Evolutionary conservation across 176 grass and related monocot species (phyloP).

Genomic region (Paspalum vaginatum): DNA sequence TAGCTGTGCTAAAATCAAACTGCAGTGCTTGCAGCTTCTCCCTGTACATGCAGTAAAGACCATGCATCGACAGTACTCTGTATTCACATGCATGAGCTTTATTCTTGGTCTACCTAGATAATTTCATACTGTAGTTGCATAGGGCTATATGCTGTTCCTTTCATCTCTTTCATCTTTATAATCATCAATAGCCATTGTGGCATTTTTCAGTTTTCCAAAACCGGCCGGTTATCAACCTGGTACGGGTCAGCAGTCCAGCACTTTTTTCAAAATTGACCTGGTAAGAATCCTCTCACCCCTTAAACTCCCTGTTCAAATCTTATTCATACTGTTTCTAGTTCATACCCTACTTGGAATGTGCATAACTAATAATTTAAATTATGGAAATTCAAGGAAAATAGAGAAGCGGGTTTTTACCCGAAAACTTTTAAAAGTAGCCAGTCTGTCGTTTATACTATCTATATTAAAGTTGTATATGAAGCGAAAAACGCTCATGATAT

Average conservation of each 20-base stretch:
- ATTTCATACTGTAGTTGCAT: conserved; percentile 28
- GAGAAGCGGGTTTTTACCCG: background rate
- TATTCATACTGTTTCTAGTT: background rate
- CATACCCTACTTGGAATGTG: background rate
- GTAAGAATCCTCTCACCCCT: background rate
- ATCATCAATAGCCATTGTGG: background rate
- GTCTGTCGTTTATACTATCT: background rate
- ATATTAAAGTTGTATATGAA: background rate
- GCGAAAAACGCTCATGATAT: background rate
- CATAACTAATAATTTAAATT: background rate
- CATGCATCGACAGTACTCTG: conserved; percentile 32
- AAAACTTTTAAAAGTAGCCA: background rate
- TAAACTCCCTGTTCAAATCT: background rate
- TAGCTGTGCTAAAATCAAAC: conserved; percentile 27
- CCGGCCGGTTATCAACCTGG: background rate
- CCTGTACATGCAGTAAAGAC: conserved; percentile 20
- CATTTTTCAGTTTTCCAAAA: conserved; percentile 15
- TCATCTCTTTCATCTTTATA: conserved; percentile 30
- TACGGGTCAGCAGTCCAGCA: background rate
- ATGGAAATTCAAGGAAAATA: background rate
- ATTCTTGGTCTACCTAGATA: background rate
- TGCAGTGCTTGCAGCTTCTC: conserved; percentile 17
- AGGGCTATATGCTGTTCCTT: conserved; percentile 16
- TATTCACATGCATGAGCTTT: conserved; percentile 27
- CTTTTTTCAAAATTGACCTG: background rate